Evolutionary conservation across 2,329 filamentous ascomycete genomes (phyloP).

Genomic region (Botrytis galanthina): DNA sequence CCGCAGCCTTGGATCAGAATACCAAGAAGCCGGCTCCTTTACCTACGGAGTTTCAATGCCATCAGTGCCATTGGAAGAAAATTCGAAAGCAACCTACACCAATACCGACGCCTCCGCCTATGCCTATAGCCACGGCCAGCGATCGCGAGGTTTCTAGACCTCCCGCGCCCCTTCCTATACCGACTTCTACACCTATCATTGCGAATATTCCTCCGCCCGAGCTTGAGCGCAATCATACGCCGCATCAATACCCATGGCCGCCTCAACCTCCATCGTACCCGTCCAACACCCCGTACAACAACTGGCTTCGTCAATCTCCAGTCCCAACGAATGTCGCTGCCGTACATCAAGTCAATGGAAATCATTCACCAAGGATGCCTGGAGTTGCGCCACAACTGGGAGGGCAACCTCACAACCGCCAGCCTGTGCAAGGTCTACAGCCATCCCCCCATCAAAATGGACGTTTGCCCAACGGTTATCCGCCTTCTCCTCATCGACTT

Average conservation of each 20-base stretch:
- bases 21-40: constrained; percentile 23
- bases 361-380: constrained; percentile 32
- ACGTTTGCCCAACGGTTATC: constrained; percentile 45
- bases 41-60: constrained; percentile 63
- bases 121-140: background rate
- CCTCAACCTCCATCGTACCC: constrained; percentile 44
- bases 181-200: constrained; percentile 29
- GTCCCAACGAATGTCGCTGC: constrained; percentile 46
- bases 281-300: constrained; percentile 42
- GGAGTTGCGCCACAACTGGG: constrained; percentile 34
- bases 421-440: constrained; percentile 34
- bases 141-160: constrained; percentile 13
- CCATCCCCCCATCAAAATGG: constrained; percentile 47
- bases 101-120: constrained; percentile 24
- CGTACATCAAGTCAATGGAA: constrained; percentile 51
- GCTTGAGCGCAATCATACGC: constrained; percentile 25
- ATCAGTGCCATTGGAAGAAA: constrained; percentile 65
- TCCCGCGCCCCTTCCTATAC: constrained; percentile 29
- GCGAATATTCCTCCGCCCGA: constrained; percentile 34
- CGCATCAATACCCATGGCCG: constrained; percentile 34
- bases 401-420: constrained; percentile 29
- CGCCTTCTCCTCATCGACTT: constrained; percentile 36
- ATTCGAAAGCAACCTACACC: constrained; percentile 35
- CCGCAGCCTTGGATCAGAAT: constrained; percentile 38
- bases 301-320: constrained; percentile 52